phyloP scores from a whole-genome alignment of 106 monocot genomes.

The Alisma plantagoaquatica region DNA sequence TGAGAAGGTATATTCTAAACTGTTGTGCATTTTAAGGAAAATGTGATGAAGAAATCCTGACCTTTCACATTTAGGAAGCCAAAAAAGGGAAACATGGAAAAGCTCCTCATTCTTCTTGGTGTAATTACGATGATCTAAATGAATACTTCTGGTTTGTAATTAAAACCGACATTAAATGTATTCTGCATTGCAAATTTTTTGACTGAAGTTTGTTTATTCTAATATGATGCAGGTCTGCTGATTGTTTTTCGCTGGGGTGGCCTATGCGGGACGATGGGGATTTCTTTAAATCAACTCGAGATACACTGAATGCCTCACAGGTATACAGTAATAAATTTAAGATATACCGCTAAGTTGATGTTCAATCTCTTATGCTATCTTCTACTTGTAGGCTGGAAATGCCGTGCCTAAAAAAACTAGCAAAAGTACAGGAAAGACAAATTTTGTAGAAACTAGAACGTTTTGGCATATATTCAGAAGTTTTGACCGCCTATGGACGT shows the following conservation, averaged over 20 bases:
- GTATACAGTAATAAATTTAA: no score
- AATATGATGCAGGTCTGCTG: conserved; percentile 48
- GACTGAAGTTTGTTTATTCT: background rate
- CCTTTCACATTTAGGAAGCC: conserved; percentile 42
- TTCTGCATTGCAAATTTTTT: conserved; percentile 1
- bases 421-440: conserved; percentile 80
- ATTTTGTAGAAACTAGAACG: conserved; percentile 92
- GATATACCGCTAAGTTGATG: no score
- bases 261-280: conserved; percentile 94
- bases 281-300: conserved; percentile 71
- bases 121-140: conserved; percentile 99
- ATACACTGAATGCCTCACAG: conserved; percentile 31
- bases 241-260: conserved; percentile 98
- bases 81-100: conserved; percentile 86
- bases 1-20: conserved; percentile 41
- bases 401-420: conserved; percentile 14
- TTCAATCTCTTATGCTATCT: no score
- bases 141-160: conserved; percentile 90
- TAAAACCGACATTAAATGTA: background rate
- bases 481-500: conserved; percentile 99
- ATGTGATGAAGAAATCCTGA: background rate
- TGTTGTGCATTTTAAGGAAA: no score
- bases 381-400: background rate
- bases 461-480: conserved; percentile 99
- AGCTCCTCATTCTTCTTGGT: conserved; percentile 85